These are phyloP conservation scores for Termitomyces titanicus DNA, from an alignment of 768 basidiomycete genomes.

Conservation along the genomic window DNA sequence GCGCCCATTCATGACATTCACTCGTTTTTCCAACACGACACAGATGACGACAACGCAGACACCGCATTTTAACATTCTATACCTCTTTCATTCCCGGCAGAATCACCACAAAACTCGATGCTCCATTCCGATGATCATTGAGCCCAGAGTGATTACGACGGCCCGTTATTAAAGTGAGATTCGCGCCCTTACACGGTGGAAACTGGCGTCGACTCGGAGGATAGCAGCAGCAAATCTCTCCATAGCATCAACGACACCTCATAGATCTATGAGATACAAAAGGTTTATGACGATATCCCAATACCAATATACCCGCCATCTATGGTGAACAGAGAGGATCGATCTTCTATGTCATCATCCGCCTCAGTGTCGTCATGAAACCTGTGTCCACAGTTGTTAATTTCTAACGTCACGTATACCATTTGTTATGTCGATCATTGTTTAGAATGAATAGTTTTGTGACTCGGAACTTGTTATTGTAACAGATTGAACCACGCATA, in stretches of 20 bases:
- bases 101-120: conserved; percentile 44
- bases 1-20: conserved; percentile 24
- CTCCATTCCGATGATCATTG: conserved; percentile 14
- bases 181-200: conserved; percentile 46
- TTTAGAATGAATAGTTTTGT: neutral
- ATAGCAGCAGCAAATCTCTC: conserved; percentile 49
- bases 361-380: conserved; percentile 66
- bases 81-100: conserved; percentile 62
- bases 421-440: conserved; percentile 55
- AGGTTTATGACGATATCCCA: conserved; percentile 24
- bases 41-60: conserved; percentile 57
- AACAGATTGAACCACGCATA: conserved; percentile 88
- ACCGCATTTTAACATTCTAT: conserved; percentile 80
- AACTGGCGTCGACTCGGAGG: conserved; percentile 54
- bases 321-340: conserved; percentile 38
- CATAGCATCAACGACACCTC: conserved; percentile 44
- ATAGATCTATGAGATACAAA: conserved; percentile 35
- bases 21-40: conserved; percentile 26
- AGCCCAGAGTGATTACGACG: conserved; percentile 11
- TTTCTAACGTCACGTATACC: conserved; percentile 67
- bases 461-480: neutral
- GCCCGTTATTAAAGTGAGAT: conserved; percentile 33
- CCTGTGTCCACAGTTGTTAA: conserved; percentile 73
- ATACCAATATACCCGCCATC: conserved; percentile 60
- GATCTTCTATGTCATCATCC: conserved; percentile 60